A percentile compares a stretch with the other conserved stretches of the same genome.
Evolutionary conservation across 306 rosid species (phyloP).

Genomic region (Luffa aegyptiaca): DNA sequence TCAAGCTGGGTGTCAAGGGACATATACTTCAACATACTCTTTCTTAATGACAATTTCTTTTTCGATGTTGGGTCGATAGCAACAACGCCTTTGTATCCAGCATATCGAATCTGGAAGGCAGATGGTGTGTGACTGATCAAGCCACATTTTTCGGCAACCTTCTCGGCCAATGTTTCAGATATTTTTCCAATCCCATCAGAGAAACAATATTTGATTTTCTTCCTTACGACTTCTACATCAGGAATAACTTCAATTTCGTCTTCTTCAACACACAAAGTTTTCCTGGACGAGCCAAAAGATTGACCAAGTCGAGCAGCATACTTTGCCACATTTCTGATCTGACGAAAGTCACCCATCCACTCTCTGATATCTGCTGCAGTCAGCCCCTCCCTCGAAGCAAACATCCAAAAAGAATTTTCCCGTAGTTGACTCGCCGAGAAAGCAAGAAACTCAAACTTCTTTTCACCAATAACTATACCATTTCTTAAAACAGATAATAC

Average conservation of each 20-base stretch:
- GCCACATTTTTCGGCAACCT: constrained; percentile 33
- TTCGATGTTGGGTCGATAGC: constrained; percentile 28
- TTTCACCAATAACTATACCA: constrained; percentile 29
- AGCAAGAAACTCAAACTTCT: constrained; percentile 38
- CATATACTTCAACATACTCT: constrained; percentile 32
- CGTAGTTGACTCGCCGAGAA: constrained; percentile 25
- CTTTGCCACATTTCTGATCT: constrained; percentile 31
- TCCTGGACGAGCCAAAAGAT: constrained; percentile 32
- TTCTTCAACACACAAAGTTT: constrained; percentile 13
- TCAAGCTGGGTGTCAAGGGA: constrained; percentile 18
- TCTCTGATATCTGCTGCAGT: constrained; percentile 21
- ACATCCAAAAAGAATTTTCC: constrained; percentile 37
- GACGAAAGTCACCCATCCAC: constrained; percentile 35
- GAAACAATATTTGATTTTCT: constrained; percentile 13
- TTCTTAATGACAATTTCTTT: constrained; percentile 21
- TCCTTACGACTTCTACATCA: constrained; percentile 12
- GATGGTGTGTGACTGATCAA: constrained; percentile 18
- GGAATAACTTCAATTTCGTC: constrained; percentile 19
- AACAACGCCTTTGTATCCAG: constrained; percentile 38
- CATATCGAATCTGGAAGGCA: constrained; percentile 35
- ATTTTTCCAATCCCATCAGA: constrained; percentile 45
- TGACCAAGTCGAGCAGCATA: constrained; percentile 36
- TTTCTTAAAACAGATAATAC: constrained; percentile 16
- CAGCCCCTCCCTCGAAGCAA: constrained; percentile 30
- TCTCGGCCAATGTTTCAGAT: constrained; percentile 16